A percentile compares a stretch with the other conserved stretches of the same genome.
These are phyloP conservation scores for Coemansia sp. DNA, from an alignment of 192 early-diverging fungal genomes.

Conservation along the genomic window DNA sequence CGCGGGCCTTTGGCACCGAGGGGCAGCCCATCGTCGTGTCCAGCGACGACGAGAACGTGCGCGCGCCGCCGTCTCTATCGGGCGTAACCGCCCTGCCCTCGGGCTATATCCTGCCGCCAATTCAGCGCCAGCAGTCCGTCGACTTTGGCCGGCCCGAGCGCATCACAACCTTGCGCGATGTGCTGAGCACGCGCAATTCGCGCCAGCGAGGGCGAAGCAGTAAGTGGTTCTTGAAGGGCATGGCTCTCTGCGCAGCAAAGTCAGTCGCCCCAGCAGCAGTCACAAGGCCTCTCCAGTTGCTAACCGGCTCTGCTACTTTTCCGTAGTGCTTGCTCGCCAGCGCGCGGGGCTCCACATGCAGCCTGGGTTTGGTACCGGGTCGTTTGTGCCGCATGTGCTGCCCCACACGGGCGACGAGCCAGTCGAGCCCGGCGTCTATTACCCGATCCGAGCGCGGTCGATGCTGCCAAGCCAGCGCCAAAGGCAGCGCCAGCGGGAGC, in stretches of 20 bases:
- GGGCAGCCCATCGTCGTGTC: constrained; percentile 8
- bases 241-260: not conserved
- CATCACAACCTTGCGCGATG: constrained; percentile 35
- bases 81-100: constrained; percentile 17
- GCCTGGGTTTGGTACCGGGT: not conserved
- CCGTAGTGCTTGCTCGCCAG: constrained; percentile 7
- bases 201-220: constrained; percentile 11
- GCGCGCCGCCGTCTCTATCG: not conserved
- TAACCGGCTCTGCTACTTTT: not conserved
- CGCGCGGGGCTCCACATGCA: constrained; percentile 5
- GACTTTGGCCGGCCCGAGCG: constrained; percentile 31
- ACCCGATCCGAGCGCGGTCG: constrained; percentile 32
- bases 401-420: constrained; percentile 37
- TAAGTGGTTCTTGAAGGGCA: constrained; percentile 3
- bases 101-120: constrained; percentile 27
- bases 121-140: constrained; percentile 4
- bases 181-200: constrained; percentile 22
- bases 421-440: constrained; percentile 30
- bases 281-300: too few relatives aligned
- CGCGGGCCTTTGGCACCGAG: not conserved
- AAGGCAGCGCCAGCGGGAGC: constrained; percentile 7
- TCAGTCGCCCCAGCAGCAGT: not conserved
- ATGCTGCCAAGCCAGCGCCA: constrained; percentile 30
- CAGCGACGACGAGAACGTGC: constrained; percentile 26
- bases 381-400: constrained; percentile 5